These are phyloP conservation scores for Papiliotrema terrestris DNA, from an alignment of 1,284 basidiomycete species.

Conservation along the genomic window DNA sequence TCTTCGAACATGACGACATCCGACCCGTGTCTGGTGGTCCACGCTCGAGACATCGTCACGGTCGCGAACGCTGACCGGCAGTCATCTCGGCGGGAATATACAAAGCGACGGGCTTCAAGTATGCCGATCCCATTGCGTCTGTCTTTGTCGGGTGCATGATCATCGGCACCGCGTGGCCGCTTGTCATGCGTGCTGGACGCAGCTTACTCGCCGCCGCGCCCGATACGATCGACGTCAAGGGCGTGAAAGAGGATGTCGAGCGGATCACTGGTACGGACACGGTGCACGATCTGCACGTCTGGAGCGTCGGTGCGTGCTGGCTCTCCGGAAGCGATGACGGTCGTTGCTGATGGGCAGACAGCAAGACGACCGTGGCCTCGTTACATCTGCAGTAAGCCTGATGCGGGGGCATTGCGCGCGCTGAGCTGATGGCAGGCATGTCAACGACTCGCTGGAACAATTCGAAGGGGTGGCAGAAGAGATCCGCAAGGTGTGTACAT, in stretches of 20 bases:
- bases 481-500: background rate
- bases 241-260: slow-evolving; percentile 62
- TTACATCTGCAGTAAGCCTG: background rate
- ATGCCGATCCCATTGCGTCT: background rate
- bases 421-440: background rate
- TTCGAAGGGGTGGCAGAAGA: background rate
- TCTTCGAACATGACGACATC: no score
- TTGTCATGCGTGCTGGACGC: background rate
- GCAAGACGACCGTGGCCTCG: background rate
- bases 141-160: background rate
- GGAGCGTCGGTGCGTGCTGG: background rate
- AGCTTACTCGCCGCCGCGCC: background rate
- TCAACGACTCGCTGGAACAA: background rate
- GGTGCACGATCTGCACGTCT: background rate
- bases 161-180: background rate
- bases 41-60: no score
- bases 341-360: background rate
- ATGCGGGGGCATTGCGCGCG: background rate
- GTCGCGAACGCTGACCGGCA: background rate
- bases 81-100: background rate
- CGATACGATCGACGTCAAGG: slow-evolving; percentile 45
- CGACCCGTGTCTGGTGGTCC: no score
- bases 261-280: slow-evolving; percentile 13
- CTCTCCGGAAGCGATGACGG: background rate
- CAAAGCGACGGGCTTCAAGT: background rate